Percentiles rank a stretch among this genome's conserved stretches.
These are phyloP conservation scores for Metarhizium robertsii DNA, from an alignment of 2,329 filamentous ascomycete genomes.

Conservation along the genomic window DNA sequence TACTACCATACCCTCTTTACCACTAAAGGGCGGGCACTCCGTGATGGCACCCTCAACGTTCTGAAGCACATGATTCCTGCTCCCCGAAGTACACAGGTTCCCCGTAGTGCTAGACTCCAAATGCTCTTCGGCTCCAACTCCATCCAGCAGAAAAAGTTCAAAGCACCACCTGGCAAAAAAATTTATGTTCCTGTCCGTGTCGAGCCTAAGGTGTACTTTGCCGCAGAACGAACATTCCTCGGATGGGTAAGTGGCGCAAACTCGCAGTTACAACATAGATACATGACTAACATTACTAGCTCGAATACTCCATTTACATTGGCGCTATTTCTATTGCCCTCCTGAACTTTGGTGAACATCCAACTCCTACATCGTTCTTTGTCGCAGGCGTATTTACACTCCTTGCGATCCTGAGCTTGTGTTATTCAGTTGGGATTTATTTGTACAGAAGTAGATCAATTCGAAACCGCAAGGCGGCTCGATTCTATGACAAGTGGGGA, in stretches of 20 bases:
- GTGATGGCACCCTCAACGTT: conserved; percentile 30
- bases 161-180: conserved; percentile 73
- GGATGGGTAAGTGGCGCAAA: conserved; percentile 59
- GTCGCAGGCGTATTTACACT: conserved; percentile 73
- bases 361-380: conserved; percentile 50
- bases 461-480: conserved; percentile 70
- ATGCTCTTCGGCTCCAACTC: conserved; percentile 45
- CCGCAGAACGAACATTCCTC: conserved; percentile 89
- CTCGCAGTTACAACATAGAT: not conserved
- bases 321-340: conserved; percentile 77
- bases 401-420: conserved; percentile 66
- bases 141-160: conserved; percentile 52
- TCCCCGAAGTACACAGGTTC: conserved; percentile 46
- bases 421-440: conserved; percentile 78
- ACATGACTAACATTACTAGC: conserved; percentile 32
- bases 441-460: conserved; percentile 84
- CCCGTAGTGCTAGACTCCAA: conserved; percentile 43
- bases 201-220: conserved; percentile 96
- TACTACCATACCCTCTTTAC: conserved; percentile 56
- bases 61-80: conserved; percentile 44
- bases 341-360: conserved; percentile 65
- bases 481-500: conserved; percentile 85
- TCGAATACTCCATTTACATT: conserved; percentile 94
- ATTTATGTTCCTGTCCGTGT: conserved; percentile 95
- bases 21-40: conserved; percentile 33